Evolutionary conservation across 306 rosid genomes (phyloP), one percentile per base, ranked within the genome.

Genomic region (Alnus rubra): DNA sequence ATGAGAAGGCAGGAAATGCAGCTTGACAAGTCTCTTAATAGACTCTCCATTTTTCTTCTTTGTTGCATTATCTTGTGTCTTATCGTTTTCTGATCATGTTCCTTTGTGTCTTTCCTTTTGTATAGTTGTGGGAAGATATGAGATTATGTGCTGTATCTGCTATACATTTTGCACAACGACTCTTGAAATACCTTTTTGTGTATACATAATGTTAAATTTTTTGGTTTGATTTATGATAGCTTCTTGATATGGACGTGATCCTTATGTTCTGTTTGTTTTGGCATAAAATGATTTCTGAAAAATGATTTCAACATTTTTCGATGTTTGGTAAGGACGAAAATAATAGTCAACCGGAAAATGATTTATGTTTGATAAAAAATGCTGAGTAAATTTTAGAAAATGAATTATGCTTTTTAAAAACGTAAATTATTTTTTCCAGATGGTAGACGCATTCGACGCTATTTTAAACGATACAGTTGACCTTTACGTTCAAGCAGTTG

Each of bases 1-100:
- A 82, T 94, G 88, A 89, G 95, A 86, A 89, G 97, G 86, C 98
- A 91, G 78, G 98, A 94, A 76, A 80, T 91, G 88, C 90, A 86
- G 83, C 84, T 92, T 48, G 94, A 91, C 72, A 92, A 88, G 84
- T 92, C 97, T 69, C 87, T 94, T 1, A 90, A 79, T 52, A 86
- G 98, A 82, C 89, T 94, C 16, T 89, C 94, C 23, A 69, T 91
- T 71, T 94, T 94, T 69, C 86, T 94, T 4, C 86, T 94, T 77
- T 92, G 95, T 77, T 91, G 95, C 81, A 69, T 92, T 59, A 80
- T 91, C 35, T 78, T 91, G 87, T 94, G 97, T 78, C 94, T 94
- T 88, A 94, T 94, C 73, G 82, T 91, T 77, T 94, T 94, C 74
- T 94, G 89, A 92, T 73, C 54, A 23, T 76, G 15, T 19, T 75